phyloP scores from a whole-genome alignment of 352 stramenopile species.

The Bremia lactucae region DNA sequence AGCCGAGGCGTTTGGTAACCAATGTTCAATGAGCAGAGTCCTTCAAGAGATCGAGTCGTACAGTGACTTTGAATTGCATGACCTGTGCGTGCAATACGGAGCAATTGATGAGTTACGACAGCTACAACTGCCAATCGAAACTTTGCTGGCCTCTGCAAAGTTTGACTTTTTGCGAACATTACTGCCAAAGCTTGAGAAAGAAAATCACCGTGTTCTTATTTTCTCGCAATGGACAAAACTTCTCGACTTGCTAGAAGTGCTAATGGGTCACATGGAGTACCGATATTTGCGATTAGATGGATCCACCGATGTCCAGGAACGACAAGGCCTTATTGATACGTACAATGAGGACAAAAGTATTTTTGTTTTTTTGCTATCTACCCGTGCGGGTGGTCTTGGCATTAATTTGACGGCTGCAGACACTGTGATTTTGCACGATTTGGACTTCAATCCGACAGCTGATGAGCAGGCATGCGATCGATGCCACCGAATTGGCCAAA shows the following conservation, averaged over 20 bases:
- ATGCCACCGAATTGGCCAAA: conserved; percentile 87
- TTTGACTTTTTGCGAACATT: conserved; percentile 86
- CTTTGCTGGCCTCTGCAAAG: conserved; percentile 90
- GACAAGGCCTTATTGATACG: conserved; percentile 72
- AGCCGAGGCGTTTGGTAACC: conserved; percentile 74
- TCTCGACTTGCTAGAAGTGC: conserved; percentile 88
- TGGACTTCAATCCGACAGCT: conserved; percentile 82
- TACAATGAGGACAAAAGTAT: conserved; percentile 86
- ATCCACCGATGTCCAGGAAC: conserved; percentile 57
- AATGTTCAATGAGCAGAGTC: conserved; percentile 79
- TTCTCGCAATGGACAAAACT: conserved; percentile 96
- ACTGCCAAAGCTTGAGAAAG: conserved; percentile 72
- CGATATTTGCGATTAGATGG: conserved; percentile 75
- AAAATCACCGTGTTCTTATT: conserved; percentile 92
- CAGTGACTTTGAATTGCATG: conserved; percentile 93
- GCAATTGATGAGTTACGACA: conserved; percentile 66
- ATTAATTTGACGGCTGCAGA: conserved; percentile 95
- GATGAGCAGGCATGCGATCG: conserved; percentile 85
- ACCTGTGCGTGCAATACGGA: conserved; percentile 85
- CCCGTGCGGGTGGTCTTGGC: conserved; percentile 92
- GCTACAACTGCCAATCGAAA: conserved; percentile 81
- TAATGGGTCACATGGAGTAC: conserved; percentile 68
- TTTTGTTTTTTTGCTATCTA: conserved; percentile 96
- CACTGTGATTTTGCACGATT: conserved; percentile 81
- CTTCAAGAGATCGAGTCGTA: conserved; percentile 89